Evolutionary conservation across 2,329 filamentous ascomycete species (phyloP).

Genomic region (Hypoxylon sp.): DNA sequence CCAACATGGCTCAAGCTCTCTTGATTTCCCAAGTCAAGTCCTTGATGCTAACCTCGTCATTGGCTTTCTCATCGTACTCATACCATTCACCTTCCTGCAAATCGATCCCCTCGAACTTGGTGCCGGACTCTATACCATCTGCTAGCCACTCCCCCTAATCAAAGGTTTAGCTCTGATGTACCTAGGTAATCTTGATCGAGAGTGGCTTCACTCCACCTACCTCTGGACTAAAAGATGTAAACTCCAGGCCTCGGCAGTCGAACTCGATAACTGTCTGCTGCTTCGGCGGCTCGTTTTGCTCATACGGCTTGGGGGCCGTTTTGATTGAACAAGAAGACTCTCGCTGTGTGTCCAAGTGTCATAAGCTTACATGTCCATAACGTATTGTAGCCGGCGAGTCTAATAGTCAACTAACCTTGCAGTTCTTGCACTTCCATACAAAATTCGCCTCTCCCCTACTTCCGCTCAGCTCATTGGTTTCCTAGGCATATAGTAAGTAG

Average conservation of each 20-base stretch:
- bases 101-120: conserved; percentile 86
- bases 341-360: conserved; percentile 64
- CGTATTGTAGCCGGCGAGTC: not conserved
- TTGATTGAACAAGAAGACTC: conserved; percentile 90
- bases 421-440: conserved; percentile 99
- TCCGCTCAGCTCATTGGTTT: conserved; percentile 90
- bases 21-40: conserved; percentile 89
- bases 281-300: conserved; percentile 79
- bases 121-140: conserved; percentile 83
- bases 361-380: conserved; percentile 4
- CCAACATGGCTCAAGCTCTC: conserved; percentile 68
- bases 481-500: conserved; percentile 66
- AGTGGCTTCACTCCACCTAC: conserved; percentile 62
- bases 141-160: conserved; percentile 88
- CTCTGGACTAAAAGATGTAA: conserved; percentile 90
- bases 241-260: conserved; percentile 94
- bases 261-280: conserved; percentile 86
- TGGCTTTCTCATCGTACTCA: conserved; percentile 95
- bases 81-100: conserved; percentile 95
- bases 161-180: conserved; percentile 31
- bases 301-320: conserved; percentile 78
- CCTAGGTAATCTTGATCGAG: not conserved
- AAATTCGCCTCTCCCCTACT: conserved; percentile 98
- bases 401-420: conserved; percentile 75
- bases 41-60: conserved; percentile 93